Evolutionary conservation across 352 stramenopile genomes (phyloP), one percentile per base, ranked within the genome.

Genomic region (Pythium oligandrum): DNA sequence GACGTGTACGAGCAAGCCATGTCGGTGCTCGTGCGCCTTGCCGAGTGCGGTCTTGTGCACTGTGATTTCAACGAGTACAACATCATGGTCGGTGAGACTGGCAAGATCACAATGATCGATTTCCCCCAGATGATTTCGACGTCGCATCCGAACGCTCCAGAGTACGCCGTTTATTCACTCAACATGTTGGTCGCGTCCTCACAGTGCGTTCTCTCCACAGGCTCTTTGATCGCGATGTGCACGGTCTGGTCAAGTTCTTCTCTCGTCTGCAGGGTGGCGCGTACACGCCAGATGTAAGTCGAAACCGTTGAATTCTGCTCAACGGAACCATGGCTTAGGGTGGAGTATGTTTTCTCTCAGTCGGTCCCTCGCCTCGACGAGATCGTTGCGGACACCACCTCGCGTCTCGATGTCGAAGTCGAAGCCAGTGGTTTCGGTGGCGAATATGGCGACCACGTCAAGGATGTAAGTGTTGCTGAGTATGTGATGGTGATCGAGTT

Each of bases 51-150:
- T 17, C 81, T 99, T 32, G 95, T 99, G 11, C 98, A 99, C 78
- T 99, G 98, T 67, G 98, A 99, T 73, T 98, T 99, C 66, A 99
- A 99, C 82, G 98, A 99, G 77, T 98, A 99, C 76, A 99, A 99
- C 75, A 86, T 99, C 48, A 98, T 99, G 88, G 93, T 99, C 31
- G 88, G 97, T 71, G 78, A 95, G 45, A 66, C 73, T 39, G 77
- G 88, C 50, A 86, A 96, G 68, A 88, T 99, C 12, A 99, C 97
- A 11, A 96, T 99, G 69, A 99, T 99, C 75, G 98, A 99, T 87
- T 99, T 99, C 71, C 98, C 98, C 9, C 98, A 99, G 80, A 99
- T 99, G 97, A 97, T 99, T 48, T 98, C 90, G 6, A 99, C 94
- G 2, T 91, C 83, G 31, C 98, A 99, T 72, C 86, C 90, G 5